Conservation (phyloP, 768 basidiomycete genomes). For the Tricholomella constricta region DNA sequence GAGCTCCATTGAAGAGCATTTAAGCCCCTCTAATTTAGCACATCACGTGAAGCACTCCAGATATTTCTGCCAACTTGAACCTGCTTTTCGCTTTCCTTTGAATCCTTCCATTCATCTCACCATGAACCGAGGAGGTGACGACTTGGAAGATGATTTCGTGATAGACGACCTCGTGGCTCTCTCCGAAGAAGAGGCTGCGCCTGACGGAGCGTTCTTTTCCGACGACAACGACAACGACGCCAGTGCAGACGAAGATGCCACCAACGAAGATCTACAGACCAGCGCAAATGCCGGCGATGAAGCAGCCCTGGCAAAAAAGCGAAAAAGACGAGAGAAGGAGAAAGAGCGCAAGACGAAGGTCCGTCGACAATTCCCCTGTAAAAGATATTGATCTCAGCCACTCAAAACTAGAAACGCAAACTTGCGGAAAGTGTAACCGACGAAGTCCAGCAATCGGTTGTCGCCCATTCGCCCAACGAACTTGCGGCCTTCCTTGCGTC, state of each 20-base stretch:
- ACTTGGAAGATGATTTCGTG: conserved; percentile 82
- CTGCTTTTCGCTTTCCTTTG: background rate
- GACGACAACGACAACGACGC: conserved; percentile 42
- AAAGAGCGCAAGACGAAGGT: conserved; percentile 77
- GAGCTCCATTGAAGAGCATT: no score
- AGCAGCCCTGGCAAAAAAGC: conserved; percentile 52
- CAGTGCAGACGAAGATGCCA: conserved; percentile 32
- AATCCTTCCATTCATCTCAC: conserved; percentile 13
- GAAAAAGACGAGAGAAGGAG: conserved; percentile 73
- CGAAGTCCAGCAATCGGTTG: conserved; percentile 46
- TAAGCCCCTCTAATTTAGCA: background rate
- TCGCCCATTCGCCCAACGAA: conserved; percentile 55
- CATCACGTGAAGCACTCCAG: conserved; percentile 18
- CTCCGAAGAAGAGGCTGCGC: conserved; percentile 59
- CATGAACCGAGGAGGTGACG: conserved; percentile 61
- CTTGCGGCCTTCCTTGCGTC: conserved; percentile 65
- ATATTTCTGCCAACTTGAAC: background rate
- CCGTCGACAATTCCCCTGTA: conserved; percentile 8
- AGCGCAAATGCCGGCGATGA: conserved; percentile 17
- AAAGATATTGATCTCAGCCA: conserved; percentile 5
- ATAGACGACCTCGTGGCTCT: conserved; percentile 67
- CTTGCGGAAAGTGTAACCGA: conserved; percentile 44
- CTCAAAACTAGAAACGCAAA: conserved; percentile 60
- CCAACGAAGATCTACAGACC: conserved; percentile 16
- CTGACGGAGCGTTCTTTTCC: conserved; percentile 32